A percentile compares a stretch with the other conserved stretches of the same genome.
These are phyloP conservation scores for Phoma herbarum DNA, from an alignment of 2,329 filamentous ascomycete species.

Conservation along the genomic window DNA sequence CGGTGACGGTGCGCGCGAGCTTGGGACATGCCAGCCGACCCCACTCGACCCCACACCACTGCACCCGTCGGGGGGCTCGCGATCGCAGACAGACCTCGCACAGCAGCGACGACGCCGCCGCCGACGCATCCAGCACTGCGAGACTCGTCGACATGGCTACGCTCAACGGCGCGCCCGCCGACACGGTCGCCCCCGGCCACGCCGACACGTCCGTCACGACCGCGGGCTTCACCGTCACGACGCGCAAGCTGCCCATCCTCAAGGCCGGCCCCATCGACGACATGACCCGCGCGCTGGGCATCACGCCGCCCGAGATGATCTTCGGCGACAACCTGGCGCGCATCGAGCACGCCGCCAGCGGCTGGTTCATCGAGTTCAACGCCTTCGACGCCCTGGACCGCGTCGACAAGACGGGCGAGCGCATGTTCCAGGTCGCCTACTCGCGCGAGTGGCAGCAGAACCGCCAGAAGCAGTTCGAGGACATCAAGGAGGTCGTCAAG, in stretches of 20 bases:
- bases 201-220: conserved; percentile 50
- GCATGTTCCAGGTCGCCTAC: conserved; percentile 93
- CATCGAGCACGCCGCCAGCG: conserved; percentile 75
- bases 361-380: conserved; percentile 83
- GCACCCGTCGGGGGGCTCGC: too few species aligned
- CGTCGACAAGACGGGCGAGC: conserved; percentile 91
- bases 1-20: conserved; percentile 6
- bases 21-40: conserved; percentile 6
- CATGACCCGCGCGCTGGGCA: conserved; percentile 79
- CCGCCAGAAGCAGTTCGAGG: conserved; percentile 79
- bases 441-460: conserved; percentile 85
- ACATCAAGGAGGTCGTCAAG: conserved; percentile 92
- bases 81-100: too few species aligned
- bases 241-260: conserved; percentile 92
- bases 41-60: conserved; percentile 22
- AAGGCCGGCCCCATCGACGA: conserved; percentile 89
- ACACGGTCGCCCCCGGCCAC: conserved; percentile 45
- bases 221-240: conserved; percentile 74
- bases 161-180: conserved; percentile 45
- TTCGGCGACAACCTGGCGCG: conserved; percentile 92
- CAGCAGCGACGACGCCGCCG: too few species aligned
- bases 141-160: conserved; percentile 35
- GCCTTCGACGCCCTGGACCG: conserved; percentile 86
- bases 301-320: conserved; percentile 97
- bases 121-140: too few species aligned